Percentiles rank a stretch among this genome's conserved stretches.
Evolutionary conservation across 2,329 filamentous ascomycete species (phyloP).

Genomic region (Phaeophleospora eucalypticola): DNA sequence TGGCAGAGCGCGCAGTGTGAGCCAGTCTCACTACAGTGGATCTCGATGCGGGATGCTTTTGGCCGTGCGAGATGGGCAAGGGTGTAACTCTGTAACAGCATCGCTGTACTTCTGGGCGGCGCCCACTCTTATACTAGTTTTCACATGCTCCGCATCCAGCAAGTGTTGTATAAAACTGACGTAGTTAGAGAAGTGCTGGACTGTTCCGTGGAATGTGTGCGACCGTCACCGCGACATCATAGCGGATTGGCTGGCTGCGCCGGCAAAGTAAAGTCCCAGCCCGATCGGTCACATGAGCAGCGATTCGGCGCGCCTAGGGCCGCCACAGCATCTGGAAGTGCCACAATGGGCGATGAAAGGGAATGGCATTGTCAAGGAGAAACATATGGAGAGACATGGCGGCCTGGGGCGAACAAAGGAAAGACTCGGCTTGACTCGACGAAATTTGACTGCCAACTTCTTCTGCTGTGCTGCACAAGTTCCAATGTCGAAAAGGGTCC

Average conservation of each 20-base stretch:
- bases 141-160: neutral
- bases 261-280: neutral
- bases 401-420: neutral
- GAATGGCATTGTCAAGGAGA: neutral
- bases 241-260: neutral
- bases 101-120: neutral
- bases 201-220: neutral
- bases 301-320: neutral
- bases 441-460: neutral
- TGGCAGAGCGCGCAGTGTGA: neutral
- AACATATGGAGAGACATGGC: neutral
- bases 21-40: neutral
- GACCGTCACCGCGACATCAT: neutral
- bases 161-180: neutral
- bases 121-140: too few relatives aligned
- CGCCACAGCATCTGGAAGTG: neutral
- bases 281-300: neutral
- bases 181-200: neutral
- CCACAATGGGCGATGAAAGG: neutral
- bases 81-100: neutral
- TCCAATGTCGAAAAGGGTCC: too few relatives aligned
- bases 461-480: too few relatives aligned
- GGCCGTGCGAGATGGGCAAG: neutral
- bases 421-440: neutral
- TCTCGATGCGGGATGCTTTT: neutral